Evolutionary conservation across 2,329 filamentous ascomycete genomes (phyloP), one percentile per base, ranked within the genome.

Genomic region (Talaromyces sp.): DNA sequence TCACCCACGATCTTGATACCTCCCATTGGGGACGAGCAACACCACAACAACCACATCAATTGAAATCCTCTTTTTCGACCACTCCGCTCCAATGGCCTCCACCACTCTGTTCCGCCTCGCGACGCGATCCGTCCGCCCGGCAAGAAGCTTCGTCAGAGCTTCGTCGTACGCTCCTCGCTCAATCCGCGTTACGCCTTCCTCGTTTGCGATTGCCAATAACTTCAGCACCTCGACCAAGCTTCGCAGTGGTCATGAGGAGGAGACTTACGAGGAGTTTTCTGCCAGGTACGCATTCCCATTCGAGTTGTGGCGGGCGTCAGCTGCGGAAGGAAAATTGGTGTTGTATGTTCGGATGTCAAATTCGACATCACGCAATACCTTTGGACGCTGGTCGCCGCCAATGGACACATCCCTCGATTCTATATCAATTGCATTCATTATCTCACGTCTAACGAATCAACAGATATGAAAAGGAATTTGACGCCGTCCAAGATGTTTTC

Each of bases 401-500:
- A 41, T 31, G 22, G 33, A 7, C 49, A 19, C 24, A 24, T 47
- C 61, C 9, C 47, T 22, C 47, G 43, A 24, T 27, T n/a, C 33
- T 47, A 19, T 14, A n/a, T 35, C 57, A 54, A 39, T 37, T 43
- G 39, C n/a, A 54, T 13, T 39, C 3, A 3, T n/a, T 33, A 2
- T 45, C 3, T 4, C 5, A 16, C 2, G 10, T 37, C 33, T 56
- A 22, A 56, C 33, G 9, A 11, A 24, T 16, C 37, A 24, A 39
- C 19, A 99, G 95, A 85, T 99, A 96, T 79, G 95, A 99, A 88
- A 97, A 97, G 88, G 95, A 99, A 84, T 99, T 99, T 78, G 94
- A 99, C 69, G 83, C 84, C 77, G 95, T 99, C 71, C 92, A 98
- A 84, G 95, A 99, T 84, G 94, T 98, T 78, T 99, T 99, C 82